Evolutionary conservation across 768 basidiomycete genomes (phyloP).

Genomic region (Cubamyces sp.): DNA sequence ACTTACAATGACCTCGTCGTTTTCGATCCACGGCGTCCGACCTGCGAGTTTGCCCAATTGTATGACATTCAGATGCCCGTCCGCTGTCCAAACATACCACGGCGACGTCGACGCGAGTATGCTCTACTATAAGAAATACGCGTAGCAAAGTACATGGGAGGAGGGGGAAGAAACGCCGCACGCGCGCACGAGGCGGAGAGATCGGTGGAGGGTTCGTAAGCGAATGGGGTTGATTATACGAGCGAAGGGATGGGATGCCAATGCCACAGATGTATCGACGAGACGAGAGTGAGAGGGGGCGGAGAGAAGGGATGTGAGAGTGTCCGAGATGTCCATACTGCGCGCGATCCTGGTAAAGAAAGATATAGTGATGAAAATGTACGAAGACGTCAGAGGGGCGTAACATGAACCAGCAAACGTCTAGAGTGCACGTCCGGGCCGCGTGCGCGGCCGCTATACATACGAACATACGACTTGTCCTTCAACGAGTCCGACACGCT

Average conservation of each 20-base stretch:
- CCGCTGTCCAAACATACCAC: conserved; percentile 3
- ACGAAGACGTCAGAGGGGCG: conserved; percentile 12
- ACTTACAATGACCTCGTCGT: no score
- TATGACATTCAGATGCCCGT: conserved; percentile 1
- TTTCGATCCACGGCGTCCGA: no score
- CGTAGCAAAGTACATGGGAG: conserved; percentile 24
- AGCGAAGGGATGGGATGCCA: conserved; percentile 22
- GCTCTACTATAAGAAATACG: conserved; percentile 24
- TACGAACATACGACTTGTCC: not conserved
- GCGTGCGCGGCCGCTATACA: not conserved
- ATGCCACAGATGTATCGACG: conserved; percentile 20
- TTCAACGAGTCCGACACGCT: not conserved
- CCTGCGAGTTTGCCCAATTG: no score
- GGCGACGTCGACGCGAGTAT: conserved; percentile 10
- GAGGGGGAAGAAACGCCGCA: not conserved
- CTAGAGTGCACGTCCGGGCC: conserved; percentile 6
- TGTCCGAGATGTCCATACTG: conserved; percentile 25
- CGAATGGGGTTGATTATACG: conserved; percentile 15
- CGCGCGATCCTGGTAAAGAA: conserved; percentile 9
- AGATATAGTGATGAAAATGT: conserved; percentile 14
- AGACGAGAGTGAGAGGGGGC: not conserved
- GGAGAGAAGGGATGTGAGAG: not conserved
- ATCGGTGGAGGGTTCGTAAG: not conserved
- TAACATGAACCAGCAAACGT: conserved; percentile 10
- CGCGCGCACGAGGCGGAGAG: not conserved